Percentiles rank a stretch among this genome's conserved stretches.
phyloP scores from a whole-genome alignment of 495 filamentous ascomycete genomes.

The Xylaria flabelliformis region DNA sequence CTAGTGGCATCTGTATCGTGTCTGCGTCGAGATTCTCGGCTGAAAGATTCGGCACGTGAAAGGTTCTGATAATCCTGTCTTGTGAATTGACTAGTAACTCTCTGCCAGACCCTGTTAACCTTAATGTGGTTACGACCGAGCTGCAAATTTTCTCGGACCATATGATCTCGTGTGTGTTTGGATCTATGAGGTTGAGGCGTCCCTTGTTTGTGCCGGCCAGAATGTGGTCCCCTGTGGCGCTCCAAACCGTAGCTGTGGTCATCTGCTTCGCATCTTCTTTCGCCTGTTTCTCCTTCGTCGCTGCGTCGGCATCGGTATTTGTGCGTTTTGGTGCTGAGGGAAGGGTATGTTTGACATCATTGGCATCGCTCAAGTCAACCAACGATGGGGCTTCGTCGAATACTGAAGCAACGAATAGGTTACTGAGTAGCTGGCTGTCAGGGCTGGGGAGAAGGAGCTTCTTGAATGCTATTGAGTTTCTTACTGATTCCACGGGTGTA shows the following conservation, averaged over 20 bases:
- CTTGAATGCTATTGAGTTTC: slow-evolving; percentile 35
- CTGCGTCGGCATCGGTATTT: slow-evolving; percentile 67
- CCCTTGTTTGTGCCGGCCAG: slow-evolving; percentile 92
- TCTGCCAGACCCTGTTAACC: slow-evolving; percentile 80
- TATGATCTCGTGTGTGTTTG: slow-evolving; percentile 75
- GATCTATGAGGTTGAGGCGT: slow-evolving; percentile 92
- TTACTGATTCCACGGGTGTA: slow-evolving; percentile 91
- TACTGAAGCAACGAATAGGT: slow-evolving; percentile 82
- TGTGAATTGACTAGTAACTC: slow-evolving; percentile 88
- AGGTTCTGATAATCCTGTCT: slow-evolving; percentile 90
- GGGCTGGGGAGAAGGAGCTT: neutral
- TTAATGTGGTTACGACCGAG: slow-evolving; percentile 86
- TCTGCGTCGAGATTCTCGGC: slow-evolving; percentile 65
- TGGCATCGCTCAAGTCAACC: slow-evolving; percentile 73
- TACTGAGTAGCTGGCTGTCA: slow-evolving; percentile 53
- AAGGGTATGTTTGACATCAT: slow-evolving; percentile 73
- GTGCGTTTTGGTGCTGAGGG: slow-evolving; percentile 80
- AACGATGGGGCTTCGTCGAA: slow-evolving; percentile 92
- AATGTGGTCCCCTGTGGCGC: slow-evolving; percentile 81
- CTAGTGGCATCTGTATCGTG: slow-evolving; percentile 83
- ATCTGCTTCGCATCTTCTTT: slow-evolving; percentile 92
- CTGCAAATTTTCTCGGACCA: slow-evolving; percentile 85
- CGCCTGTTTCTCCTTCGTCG: slow-evolving; percentile 78
- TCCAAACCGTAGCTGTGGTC: slow-evolving; percentile 90
- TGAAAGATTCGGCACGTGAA: slow-evolving; percentile 65